Conservation (phyloP, 306 rosid species). For the Begonia masoniana region DNA sequence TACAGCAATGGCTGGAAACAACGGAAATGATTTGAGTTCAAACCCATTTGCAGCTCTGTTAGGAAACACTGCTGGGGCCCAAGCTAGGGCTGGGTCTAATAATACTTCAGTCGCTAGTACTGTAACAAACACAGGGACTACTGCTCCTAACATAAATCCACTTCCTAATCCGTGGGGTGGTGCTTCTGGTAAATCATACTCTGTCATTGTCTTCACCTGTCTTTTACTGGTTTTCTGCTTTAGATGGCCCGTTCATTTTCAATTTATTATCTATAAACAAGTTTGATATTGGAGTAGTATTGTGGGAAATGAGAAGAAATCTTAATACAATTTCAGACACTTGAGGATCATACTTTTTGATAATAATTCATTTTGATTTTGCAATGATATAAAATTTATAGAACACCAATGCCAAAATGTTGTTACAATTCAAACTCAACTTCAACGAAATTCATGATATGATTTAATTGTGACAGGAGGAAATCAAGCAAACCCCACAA, state of each 20-base stretch:
- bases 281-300: not conserved
- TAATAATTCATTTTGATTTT: too few species aligned
- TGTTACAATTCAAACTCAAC: too few species aligned
- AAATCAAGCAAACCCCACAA: slow-evolving; percentile 27
- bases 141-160: slow-evolving; percentile 51
- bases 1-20: slow-evolving; percentile 38
- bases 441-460: too few species aligned
- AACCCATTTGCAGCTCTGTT: slow-evolving; percentile 56
- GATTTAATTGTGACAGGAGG: slow-evolving; percentile 19
- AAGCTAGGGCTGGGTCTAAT: slow-evolving; percentile 27
- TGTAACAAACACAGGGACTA: slow-evolving; percentile 25
- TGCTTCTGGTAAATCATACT: slow-evolving; percentile 12
- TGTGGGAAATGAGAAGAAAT: not conserved
- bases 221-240: not conserved
- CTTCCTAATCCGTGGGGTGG: slow-evolving; percentile 58
- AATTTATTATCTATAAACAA: not conserved
- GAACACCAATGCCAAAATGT: too few species aligned
- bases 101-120: slow-evolving; percentile 36
- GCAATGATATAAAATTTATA: too few species aligned
- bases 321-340: too few species aligned
- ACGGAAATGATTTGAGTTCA: slow-evolving; percentile 30
- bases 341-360: too few species aligned
- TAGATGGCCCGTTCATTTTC: not conserved
- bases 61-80: slow-evolving; percentile 40
- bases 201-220: not conserved